A percentile compares a stretch with the other conserved stretches of the same genome.
These are phyloP conservation scores for Rhododendron henanense DNA, from an alignment of 148 eudicot species.

Conservation along the genomic window DNA sequence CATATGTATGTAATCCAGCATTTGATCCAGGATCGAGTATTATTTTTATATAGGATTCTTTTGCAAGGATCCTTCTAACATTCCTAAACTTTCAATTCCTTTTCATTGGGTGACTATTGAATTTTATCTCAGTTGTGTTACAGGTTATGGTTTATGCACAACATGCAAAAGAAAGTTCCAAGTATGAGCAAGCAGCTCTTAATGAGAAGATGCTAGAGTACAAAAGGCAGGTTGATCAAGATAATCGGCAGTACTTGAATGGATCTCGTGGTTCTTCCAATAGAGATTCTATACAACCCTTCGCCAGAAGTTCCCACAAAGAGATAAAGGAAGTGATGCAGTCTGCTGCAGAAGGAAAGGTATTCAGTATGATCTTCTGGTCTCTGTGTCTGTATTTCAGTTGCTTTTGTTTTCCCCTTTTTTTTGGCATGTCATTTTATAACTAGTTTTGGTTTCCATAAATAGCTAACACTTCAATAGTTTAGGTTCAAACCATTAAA, in stretches of 20 bases:
- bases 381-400: not conserved
- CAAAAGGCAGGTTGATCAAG: constrained; percentile 65
- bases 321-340: constrained; percentile 83
- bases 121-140: constrained; percentile 9
- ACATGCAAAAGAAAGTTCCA: constrained; percentile 60
- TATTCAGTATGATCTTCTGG: constrained; percentile 19
- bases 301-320: constrained; percentile 56
- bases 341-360: constrained; percentile 84
- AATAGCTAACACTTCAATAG: constrained; percentile 38
- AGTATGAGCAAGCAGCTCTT: constrained; percentile 69
- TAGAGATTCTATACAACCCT: constrained; percentile 40
- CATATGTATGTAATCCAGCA: not conserved
- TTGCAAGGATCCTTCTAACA: not conserved
- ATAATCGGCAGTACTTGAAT: constrained; percentile 45
- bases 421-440: not conserved
- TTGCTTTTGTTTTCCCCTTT: not conserved
- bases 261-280: constrained; percentile 33
- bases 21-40: not conserved
- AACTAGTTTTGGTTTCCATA: constrained; percentile 8
- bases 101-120: constrained; percentile 7
- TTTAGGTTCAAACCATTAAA: constrained; percentile 88
- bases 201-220: constrained; percentile 79
- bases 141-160: constrained; percentile 73
- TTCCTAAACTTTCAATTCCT: not conserved
- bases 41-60: not conserved